Percentiles rank a stretch among this genome's conserved stretches.
phyloP scores from a whole-genome alignment of 2,329 filamentous ascomycete genomes.

The Parastagonospora avenae region DNA sequence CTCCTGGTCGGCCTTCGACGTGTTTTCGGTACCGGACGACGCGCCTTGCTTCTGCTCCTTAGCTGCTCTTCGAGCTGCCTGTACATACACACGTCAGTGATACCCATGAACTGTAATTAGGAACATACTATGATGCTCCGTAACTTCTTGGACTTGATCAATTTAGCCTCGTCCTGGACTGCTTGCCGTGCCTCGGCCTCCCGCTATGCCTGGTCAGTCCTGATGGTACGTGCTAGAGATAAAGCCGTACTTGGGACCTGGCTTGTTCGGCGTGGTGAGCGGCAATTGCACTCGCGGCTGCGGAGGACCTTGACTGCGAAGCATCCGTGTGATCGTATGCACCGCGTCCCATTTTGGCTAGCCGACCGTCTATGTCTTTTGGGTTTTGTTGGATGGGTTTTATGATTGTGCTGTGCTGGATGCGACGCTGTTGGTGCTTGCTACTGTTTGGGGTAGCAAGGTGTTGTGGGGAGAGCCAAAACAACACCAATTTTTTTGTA shows the following conservation, averaged over 20 bases:
- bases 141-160: slow-evolving; percentile 13
- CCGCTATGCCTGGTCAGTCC: background rate
- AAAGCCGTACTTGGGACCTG: slow-evolving; percentile 4
- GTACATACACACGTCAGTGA: slow-evolving; percentile 9
- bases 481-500: background rate
- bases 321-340: slow-evolving; percentile 23
- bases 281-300: slow-evolving; percentile 2
- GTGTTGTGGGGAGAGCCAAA: background rate
- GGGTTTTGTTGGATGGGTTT: background rate
- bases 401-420: background rate
- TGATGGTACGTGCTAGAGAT: background rate
- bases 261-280: slow-evolving; percentile 1
- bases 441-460: background rate
- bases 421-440: background rate
- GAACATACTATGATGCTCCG: slow-evolving; percentile 15
- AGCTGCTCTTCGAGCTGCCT: slow-evolving; percentile 7
- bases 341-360: slow-evolving; percentile 20
- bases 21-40: background rate
- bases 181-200: slow-evolving; percentile 1
- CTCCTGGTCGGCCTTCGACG: background rate
- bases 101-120: background rate
- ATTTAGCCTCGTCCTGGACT: slow-evolving; percentile 1
- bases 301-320: slow-evolving; percentile 1
- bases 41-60: background rate
- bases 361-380: background rate